These are phyloP conservation scores for Suillus brevipes DNA, from an alignment of 768 basidiomycete genomes.

Conservation along the genomic window DNA sequence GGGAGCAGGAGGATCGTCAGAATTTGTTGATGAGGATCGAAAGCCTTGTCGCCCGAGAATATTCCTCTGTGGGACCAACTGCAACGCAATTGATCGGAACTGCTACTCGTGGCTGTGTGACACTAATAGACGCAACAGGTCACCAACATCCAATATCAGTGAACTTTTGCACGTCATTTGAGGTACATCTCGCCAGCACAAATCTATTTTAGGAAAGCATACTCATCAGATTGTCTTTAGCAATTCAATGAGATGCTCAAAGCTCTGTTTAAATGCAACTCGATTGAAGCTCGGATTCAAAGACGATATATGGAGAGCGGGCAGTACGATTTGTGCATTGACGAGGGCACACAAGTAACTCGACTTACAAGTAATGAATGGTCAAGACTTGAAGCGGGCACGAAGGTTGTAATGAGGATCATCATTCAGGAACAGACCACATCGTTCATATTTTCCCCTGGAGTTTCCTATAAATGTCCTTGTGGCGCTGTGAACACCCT, in stretches of 20 bases:
- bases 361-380: background rate
- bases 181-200: constrained; percentile 13
- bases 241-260: constrained; percentile 3
- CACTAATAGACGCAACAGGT: background rate
- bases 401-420: constrained; percentile 26
- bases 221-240: constrained; percentile 4
- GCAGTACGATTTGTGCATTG: constrained; percentile 21
- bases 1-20: too few species aligned
- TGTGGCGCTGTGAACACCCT: constrained; percentile 3
- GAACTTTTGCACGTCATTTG: constrained; percentile 26
- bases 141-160: constrained; percentile 25
- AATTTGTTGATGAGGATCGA: background rate
- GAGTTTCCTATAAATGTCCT: constrained; percentile 18
- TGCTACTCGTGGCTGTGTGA: background rate
- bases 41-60: background rate
- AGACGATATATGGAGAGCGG: constrained; percentile 24
- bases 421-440: background rate
- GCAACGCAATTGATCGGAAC: too few species aligned
- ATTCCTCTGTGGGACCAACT: background rate
- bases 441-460: constrained; percentile 10
- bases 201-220: background rate
- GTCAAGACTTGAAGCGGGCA: constrained; percentile 21
- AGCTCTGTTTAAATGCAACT: constrained; percentile 17
- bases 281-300: constrained; percentile 17
- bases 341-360: background rate